Percentiles rank a stretch among this genome's conserved stretches.
Conservation (phyloP, 192 early-diverging fungal species). For the Phlyctochytrium bullatum region DNA sequence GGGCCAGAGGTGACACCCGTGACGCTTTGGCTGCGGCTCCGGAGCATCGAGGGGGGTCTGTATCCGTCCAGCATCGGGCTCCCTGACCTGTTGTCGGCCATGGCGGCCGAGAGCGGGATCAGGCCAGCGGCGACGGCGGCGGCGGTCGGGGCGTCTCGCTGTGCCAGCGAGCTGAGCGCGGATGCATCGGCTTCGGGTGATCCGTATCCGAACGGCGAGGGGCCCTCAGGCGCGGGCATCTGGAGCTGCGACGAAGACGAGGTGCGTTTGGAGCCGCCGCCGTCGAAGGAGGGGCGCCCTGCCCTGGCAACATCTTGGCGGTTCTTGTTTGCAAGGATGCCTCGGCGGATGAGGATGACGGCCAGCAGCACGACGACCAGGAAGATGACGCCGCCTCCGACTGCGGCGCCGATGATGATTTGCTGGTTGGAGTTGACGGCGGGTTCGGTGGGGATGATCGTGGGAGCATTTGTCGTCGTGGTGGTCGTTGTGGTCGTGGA, state of each 20-base stretch:
- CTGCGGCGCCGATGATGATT: neutral
- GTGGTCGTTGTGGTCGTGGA: no score
- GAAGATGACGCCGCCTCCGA: neutral
- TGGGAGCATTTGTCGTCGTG: no score
- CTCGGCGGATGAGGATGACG: neutral
- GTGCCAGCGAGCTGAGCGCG: neutral
- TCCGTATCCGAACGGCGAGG: neutral
- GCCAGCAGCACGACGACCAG: neutral
- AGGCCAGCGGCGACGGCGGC: neutral
- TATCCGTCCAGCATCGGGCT: neutral
- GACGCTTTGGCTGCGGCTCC: neutral
- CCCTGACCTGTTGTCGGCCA: neutral
- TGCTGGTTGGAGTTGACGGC: neutral
- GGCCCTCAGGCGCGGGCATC: neutral
- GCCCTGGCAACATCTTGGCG: neutral
- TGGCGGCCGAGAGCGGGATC: neutral
- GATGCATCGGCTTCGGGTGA: neutral
- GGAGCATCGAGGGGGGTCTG: neutral
- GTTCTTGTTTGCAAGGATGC: neutral
- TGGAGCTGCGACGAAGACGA: neutral
- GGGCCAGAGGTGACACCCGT: neutral
- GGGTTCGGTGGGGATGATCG: no score
- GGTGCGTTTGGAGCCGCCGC: no score
- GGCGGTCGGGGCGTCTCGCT: neutral
- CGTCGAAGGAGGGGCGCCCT: no score